Conservation (phyloP, 2,329 filamentous ascomycete genomes). For the Paracamarosporium sp. region DNA sequence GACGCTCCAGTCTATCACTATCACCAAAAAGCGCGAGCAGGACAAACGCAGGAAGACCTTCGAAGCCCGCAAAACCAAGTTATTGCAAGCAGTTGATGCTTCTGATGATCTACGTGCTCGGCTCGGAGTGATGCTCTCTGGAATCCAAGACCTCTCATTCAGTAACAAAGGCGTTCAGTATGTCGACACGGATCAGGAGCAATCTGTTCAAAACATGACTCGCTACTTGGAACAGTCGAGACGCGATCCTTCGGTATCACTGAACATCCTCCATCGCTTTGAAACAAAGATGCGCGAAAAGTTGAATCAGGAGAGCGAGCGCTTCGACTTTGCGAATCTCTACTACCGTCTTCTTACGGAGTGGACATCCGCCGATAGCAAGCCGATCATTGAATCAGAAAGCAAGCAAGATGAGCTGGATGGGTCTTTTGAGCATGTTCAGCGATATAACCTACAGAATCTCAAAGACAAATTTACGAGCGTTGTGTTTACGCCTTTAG, state of each 20-base stretch:
- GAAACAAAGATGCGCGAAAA: slow-evolving; percentile 17
- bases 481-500: slow-evolving; percentile 23
- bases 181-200: slow-evolving; percentile 16
- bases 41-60: slow-evolving; percentile 19
- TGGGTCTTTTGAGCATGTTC: slow-evolving; percentile 23
- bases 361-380: slow-evolving; percentile 19
- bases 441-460: slow-evolving; percentile 20
- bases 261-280: slow-evolving; percentile 13
- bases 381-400: slow-evolving; percentile 15
- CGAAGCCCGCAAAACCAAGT: slow-evolving; percentile 16
- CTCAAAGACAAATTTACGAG: slow-evolving; percentile 22
- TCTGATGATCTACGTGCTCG: slow-evolving; percentile 9
- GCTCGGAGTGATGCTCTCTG: slow-evolving; percentile 14
- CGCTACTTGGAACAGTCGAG: slow-evolving; percentile 21
- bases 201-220: slow-evolving; percentile 10
- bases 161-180: slow-evolving; percentile 22
- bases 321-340: slow-evolving; percentile 21
- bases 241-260: slow-evolving; percentile 18
- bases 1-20: slow-evolving; percentile 24
- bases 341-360: slow-evolving; percentile 23
- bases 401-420: slow-evolving; percentile 14
- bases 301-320: slow-evolving; percentile 22
- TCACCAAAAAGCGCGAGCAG: slow-evolving; percentile 22
- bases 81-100: slow-evolving; percentile 9
- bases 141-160: slow-evolving; percentile 15